phyloP scores from a whole-genome alignment of 257 asterid genomes.

The Fraxinus excelsior region DNA sequence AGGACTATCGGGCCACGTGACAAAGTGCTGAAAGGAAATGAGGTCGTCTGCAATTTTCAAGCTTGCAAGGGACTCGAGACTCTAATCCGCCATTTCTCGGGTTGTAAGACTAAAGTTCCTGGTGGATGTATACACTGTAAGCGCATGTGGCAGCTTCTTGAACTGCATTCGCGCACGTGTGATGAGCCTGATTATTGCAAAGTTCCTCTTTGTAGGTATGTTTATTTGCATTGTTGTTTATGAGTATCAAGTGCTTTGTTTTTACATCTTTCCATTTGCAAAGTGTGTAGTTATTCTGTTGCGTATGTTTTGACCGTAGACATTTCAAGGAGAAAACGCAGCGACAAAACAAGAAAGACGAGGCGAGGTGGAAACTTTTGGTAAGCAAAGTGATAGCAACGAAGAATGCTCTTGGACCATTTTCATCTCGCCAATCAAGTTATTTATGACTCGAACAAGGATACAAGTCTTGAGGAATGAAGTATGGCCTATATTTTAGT shows the following conservation, averaged over 20 bases:
- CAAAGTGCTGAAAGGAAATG: slow-evolving; percentile 64
- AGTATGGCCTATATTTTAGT: slow-evolving; percentile 48
- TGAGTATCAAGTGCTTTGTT: too few relatives aligned
- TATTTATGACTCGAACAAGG: slow-evolving; percentile 23
- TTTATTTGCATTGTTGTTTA: too few relatives aligned
- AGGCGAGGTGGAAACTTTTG: slow-evolving; percentile 65
- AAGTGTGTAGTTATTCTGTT: too few relatives aligned
- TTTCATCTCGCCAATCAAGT: slow-evolving; percentile 38
- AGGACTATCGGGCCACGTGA: slow-evolving; percentile 84
- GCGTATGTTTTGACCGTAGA: slow-evolving; percentile 30
- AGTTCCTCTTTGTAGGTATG: slow-evolving; percentile 76
- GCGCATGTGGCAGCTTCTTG: slow-evolving; percentile 96
- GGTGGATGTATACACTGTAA: slow-evolving; percentile 89
- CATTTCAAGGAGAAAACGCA: slow-evolving; percentile 81
- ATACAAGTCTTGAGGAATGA: neutral
- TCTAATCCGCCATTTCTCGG: slow-evolving; percentile 73
- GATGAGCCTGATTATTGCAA: slow-evolving; percentile 73
- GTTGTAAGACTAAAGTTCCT: slow-evolving; percentile 71
- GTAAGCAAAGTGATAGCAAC: slow-evolving; percentile 68
- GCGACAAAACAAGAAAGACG: slow-evolving; percentile 74
- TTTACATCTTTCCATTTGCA: too few relatives aligned
- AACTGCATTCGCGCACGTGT: slow-evolving; percentile 84
- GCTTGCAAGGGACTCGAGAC: slow-evolving; percentile 90
- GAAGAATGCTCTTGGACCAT: slow-evolving; percentile 50
- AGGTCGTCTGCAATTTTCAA: slow-evolving; percentile 51